phyloP scores from a whole-genome alignment of 495 filamentous ascomycete genomes.

The Lasiosphaeris hirsuta region DNA sequence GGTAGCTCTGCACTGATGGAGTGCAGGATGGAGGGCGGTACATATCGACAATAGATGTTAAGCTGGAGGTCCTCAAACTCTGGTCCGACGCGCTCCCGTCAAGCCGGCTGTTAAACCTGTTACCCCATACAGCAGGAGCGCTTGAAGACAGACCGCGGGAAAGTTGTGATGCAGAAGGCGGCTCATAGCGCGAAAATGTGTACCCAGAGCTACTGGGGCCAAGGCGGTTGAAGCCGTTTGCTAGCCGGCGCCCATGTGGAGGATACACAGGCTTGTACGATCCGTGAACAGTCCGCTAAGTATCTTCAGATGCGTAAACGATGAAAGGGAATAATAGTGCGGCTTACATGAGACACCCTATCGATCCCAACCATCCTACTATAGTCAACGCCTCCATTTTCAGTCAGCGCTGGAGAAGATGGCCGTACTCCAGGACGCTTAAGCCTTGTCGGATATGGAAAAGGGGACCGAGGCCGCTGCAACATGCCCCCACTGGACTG shows the following conservation, averaged over 20 bases:
- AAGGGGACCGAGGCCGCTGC: slow-evolving; percentile 58
- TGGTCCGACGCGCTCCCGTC: slow-evolving; percentile 18
- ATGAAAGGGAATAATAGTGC: background rate
- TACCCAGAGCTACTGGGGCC: slow-evolving; percentile 36
- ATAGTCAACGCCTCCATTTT: slow-evolving; percentile 46
- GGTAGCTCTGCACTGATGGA: slow-evolving; percentile 4
- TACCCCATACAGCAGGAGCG: background rate
- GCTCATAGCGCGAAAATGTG: slow-evolving; percentile 30
- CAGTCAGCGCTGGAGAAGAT: slow-evolving; percentile 58
- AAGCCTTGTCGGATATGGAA: slow-evolving; percentile 61
- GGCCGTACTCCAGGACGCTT: slow-evolving; percentile 63
- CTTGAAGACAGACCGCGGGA: slow-evolving; percentile 4
- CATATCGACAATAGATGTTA: slow-evolving; percentile 42
- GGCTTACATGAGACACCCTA: slow-evolving; percentile 41
- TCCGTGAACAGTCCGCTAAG: slow-evolving; percentile 40
- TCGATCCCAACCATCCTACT: slow-evolving; percentile 51
- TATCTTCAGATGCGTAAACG: background rate
- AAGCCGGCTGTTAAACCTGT: slow-evolving; percentile 5
- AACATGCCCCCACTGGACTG: slow-evolving; percentile 33
- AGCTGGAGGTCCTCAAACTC: slow-evolving; percentile 33
- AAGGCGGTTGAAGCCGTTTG: slow-evolving; percentile 26
- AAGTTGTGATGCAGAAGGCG: slow-evolving; percentile 26
- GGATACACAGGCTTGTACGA: slow-evolving; percentile 41
- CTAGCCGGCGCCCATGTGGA: slow-evolving; percentile 33
- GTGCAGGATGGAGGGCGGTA: slow-evolving; percentile 29